Evolutionary conservation across 495 filamentous ascomycete genomes (phyloP).

Genomic region (Astrothelium macrocarpum): DNA sequence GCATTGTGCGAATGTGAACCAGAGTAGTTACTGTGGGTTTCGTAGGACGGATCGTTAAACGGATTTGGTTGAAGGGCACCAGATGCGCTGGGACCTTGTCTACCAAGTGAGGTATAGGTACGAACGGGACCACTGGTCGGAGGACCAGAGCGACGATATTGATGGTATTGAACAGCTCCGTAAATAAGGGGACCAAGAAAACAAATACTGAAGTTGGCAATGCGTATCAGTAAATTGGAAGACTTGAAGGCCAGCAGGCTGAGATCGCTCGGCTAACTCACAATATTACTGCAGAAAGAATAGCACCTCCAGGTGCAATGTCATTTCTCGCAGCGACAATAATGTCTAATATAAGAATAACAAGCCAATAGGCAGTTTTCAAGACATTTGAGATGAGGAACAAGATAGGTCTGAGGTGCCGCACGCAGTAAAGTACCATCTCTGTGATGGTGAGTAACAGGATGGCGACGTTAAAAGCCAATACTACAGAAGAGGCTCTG

Average conservation of each 20-base stretch:
- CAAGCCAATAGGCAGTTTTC: not conserved
- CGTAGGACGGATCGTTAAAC: not conserved
- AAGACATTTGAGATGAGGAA: not conserved
- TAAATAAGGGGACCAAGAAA: not conserved
- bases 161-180: not conserved
- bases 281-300: not conserved
- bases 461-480: not conserved
- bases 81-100: not conserved
- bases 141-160: not conserved
- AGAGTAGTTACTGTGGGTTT: not conserved
- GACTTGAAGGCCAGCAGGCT: not conserved
- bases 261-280: not conserved
- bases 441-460: not conserved
- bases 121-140: not conserved
- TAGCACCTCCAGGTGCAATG: not conserved
- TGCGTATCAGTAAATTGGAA: not conserved
- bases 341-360: not conserved
- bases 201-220: not conserved
- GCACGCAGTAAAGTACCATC: not conserved
- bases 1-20: not conserved
- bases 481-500: not conserved
- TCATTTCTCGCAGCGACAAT: not conserved
- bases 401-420: not conserved
- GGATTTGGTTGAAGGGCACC: not conserved
- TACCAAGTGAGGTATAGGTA: not conserved